Percentiles rank a stretch among this genome's conserved stretches.
phyloP scores from a whole-genome alignment of 306 rosid genomes.

The Citrullus amarus region DNA sequence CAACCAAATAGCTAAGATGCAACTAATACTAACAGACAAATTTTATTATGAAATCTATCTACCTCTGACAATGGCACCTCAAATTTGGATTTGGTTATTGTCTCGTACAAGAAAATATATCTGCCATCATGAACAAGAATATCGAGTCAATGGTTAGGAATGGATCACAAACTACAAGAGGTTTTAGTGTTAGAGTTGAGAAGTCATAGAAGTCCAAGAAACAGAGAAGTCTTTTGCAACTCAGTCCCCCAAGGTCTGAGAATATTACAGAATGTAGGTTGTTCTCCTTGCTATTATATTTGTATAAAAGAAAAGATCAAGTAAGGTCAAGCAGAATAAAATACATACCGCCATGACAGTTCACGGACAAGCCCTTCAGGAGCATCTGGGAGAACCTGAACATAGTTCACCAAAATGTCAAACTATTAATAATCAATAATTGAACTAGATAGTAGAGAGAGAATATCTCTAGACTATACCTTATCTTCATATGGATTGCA shows the following conservation, averaged over 20 bases:
- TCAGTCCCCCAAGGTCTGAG: neutral
- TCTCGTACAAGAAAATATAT: constrained; percentile 82
- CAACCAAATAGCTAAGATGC: neutral
- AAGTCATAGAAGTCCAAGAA: neutral
- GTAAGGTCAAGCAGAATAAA: neutral
- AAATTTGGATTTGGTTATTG: constrained; percentile 71
- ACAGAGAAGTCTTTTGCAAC: neutral
- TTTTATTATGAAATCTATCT: constrained; percentile 6
- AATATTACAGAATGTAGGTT: neutral
- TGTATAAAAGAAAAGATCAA: neutral
- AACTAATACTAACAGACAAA: neutral
- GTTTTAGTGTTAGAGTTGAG: neutral
- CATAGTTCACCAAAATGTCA: constrained; percentile 6
- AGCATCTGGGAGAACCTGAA: constrained; percentile 91
- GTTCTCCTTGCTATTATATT: neutral
- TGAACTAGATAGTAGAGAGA: neutral
- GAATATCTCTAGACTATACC: constrained; percentile 27
- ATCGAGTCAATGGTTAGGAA: neutral
- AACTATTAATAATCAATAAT: neutral
- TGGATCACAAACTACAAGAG: neutral
- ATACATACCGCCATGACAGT: constrained; percentile 84
- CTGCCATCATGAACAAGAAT: constrained; percentile 25
- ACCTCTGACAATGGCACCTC: constrained; percentile 48
- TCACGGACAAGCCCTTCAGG: constrained; percentile 88
- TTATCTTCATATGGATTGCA: constrained; percentile 89